Base-by-base conservation (phyloP, 2,329 filamentous ascomycete genomes). In the Neodidymelliopsis sp. region DNA sequence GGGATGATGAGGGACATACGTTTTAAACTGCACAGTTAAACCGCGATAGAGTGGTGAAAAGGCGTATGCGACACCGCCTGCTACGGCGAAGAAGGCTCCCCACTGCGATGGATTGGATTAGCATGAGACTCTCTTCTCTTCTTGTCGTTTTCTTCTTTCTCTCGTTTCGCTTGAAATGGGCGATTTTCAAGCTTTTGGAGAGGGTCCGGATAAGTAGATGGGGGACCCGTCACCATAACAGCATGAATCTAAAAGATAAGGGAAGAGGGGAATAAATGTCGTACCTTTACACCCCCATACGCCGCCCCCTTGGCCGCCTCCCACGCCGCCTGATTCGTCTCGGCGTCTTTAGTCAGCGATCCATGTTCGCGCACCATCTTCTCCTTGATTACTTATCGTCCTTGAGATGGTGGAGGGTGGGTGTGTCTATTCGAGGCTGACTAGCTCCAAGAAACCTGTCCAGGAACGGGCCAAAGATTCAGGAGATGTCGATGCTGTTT, bases 41-140 rank as follows among this genome's bases (percentile, higher is more conserved):
- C 85, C 82, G 16, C 88, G 81, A 67, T 92, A 93, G 15, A 92
- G 65, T 0, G 89, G 89, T 41, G 85, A 89, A 62, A 85, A 79
- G 16, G 77, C 74, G 56, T 84, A 87, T 13, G 84, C 89, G 5
- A 84, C 63, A 16, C 77, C 85, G 15, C 82, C 86, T 6, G 89
- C 75, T 18, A 87, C 67, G 1, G 81, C 86, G 12, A 83, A 81
- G 48, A 80, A 84, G n/a, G 81, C 74, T 45, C 88, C 89, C 87
- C 88, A 92, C 81, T 83, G 57, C 16, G 22, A n/a, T n/a, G n/a
- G n/a, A n/a, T n/a, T n/a, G n/a, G n/a, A n/a, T n/a, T n/a, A n/a
- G n/a, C 10, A 30, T 25, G 16, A n/a, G 8, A 9, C 18, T 25
- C 4, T 18, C 13, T 13, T 33, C 11, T 27, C 28, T 19, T 25